These are phyloP conservation scores for Podila epigama DNA, from an alignment of 192 early-diverging fungal species.

Conservation along the genomic window DNA sequence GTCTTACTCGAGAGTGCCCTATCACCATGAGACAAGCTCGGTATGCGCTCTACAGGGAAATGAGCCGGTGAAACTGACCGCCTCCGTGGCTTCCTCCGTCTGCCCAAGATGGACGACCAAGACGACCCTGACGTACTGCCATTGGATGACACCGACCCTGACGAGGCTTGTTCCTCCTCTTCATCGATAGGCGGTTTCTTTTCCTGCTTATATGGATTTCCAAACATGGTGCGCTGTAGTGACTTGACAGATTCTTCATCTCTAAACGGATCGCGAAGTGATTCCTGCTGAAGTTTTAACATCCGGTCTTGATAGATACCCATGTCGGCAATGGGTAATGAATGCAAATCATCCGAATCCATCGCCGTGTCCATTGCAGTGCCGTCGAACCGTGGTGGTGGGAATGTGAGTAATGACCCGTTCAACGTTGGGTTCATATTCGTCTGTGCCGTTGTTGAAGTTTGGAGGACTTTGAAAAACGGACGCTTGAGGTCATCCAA, in stretches of 20 bases:
- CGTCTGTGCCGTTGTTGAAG: conserved; percentile 24
- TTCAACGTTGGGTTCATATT: neutral
- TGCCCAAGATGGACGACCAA: conserved; percentile 39
- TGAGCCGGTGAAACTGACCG: conserved; percentile 33
- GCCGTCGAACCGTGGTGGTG: neutral
- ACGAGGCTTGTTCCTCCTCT: conserved; percentile 49
- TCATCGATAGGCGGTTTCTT: conserved; percentile 55
- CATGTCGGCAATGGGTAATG: conserved; percentile 76
- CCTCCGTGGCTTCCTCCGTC: conserved; percentile 32
- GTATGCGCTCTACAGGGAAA: conserved; percentile 37
- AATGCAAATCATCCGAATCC: conserved; percentile 67
- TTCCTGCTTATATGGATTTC: conserved; percentile 74
- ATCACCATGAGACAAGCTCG: conserved; percentile 20
- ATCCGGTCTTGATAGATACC: conserved; percentile 70
- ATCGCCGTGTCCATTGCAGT: conserved; percentile 48
- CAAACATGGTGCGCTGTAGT: conserved; percentile 72
- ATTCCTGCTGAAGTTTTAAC: conserved; percentile 57
- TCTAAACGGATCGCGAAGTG: conserved; percentile 69
- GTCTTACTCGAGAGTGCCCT: conserved; percentile 19
- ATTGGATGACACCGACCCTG: conserved; percentile 27
- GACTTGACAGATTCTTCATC: conserved; percentile 68
- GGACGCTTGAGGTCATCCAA: conserved; percentile 61
- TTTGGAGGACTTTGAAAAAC: conserved; percentile 59
- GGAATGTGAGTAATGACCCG: neutral
- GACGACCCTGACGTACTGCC: conserved; percentile 11